Conservation (phyloP, 768 basidiomycete species). For the Lactarius tabidus region DNA sequence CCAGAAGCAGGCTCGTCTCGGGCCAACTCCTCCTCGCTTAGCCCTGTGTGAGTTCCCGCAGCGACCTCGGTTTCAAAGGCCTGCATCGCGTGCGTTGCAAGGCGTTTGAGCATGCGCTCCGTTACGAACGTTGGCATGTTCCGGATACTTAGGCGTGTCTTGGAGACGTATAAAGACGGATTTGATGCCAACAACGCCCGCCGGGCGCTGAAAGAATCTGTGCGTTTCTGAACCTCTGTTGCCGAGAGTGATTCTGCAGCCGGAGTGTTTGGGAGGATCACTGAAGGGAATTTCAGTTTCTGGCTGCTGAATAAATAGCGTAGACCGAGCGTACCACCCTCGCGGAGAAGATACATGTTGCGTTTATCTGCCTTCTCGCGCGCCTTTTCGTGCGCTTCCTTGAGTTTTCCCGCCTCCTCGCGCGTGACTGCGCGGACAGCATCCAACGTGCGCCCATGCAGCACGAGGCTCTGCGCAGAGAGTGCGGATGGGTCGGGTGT, state of each 20-base stretch:
- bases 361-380: slow-evolving; percentile 91
- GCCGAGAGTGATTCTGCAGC: slow-evolving; percentile 66
- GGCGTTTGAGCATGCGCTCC: slow-evolving; percentile 83
- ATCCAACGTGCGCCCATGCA: slow-evolving; percentile 91
- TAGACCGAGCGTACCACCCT: slow-evolving; percentile 68
- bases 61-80: slow-evolving; percentile 79
- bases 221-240: slow-evolving; percentile 81
- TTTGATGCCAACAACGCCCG: slow-evolving; percentile 81
- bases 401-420: slow-evolving; percentile 82
- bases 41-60: slow-evolving; percentile 48
- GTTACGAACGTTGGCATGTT: slow-evolving; percentile 89
- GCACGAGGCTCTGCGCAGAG: slow-evolving; percentile 73
- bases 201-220: slow-evolving; percentile 81
- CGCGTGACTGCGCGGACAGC: slow-evolving; percentile 87
- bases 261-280: slow-evolving; percentile 85
- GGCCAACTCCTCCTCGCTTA: slow-evolving; percentile 69
- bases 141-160: slow-evolving; percentile 89
- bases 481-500: slow-evolving; percentile 91
- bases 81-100: slow-evolving; percentile 76
- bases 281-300: slow-evolving; percentile 38
- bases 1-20: slow-evolving; percentile 27
- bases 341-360: slow-evolving; percentile 91
- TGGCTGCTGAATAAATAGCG: neutral
- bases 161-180: slow-evolving; percentile 91
- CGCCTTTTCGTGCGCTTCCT: slow-evolving; percentile 80